phyloP scores from a whole-genome alignment of 257 asterid species.

The Solanum microdontum region DNA sequence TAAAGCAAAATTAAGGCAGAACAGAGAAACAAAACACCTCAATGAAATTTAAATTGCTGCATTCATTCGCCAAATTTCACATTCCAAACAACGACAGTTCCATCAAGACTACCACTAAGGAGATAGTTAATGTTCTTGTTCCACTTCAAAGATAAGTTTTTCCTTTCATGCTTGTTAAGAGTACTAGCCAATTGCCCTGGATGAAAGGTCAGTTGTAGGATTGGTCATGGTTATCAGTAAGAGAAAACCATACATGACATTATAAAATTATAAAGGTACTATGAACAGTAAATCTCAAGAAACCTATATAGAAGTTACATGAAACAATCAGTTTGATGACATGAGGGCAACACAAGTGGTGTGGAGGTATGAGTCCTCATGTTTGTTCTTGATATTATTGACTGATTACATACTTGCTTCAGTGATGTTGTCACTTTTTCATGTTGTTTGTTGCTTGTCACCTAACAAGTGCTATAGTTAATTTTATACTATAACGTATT shows the following conservation, averaged over 20 bases:
- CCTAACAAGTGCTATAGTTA: not conserved
- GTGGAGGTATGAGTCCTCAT: not conserved
- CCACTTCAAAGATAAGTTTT: not conserved
- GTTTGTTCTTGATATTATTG: not conserved
- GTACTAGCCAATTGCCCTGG: not conserved
- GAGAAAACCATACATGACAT: not conserved
- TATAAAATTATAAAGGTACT: not conserved
- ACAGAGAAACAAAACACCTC: not conserved
- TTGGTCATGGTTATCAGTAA: not conserved
- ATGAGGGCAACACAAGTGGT: not conserved
- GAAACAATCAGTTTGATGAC: not conserved
- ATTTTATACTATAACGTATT: too few relatives aligned
- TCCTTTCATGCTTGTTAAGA: not conserved
- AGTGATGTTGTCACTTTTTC: too few relatives aligned
- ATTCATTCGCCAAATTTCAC: not conserved
- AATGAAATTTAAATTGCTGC: not conserved
- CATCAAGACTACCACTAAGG: not conserved
- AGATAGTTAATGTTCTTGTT: not conserved
- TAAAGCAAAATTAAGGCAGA: too few relatives aligned
- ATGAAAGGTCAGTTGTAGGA: not conserved
- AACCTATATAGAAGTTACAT: not conserved
- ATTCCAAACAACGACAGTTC: not conserved
- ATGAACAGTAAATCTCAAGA: too few relatives aligned
- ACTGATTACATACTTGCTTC: not conserved
- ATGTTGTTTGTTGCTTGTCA: not conserved